Evolutionary conservation across 495 filamentous ascomycete genomes (phyloP), one percentile per base, ranked within the genome.

Genomic region (Astrothelium subdiscretum): DNA sequence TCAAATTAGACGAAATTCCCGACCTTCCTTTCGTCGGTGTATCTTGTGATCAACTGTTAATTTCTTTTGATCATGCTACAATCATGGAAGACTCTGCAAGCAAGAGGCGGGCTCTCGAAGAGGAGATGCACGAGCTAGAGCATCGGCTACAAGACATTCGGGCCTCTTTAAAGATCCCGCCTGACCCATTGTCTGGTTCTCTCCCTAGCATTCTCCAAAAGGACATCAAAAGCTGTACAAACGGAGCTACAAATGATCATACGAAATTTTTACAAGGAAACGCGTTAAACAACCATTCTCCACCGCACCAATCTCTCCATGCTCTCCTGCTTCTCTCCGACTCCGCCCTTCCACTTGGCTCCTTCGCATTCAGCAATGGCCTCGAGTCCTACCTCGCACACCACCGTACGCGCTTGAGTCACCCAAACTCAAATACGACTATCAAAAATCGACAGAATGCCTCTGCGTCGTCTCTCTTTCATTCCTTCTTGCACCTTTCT

Each of bases 351-450:
- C 94, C 94, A 8, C 79, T 99, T 0, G 95, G 95, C 68, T 95
- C 91, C 43, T 99, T 99, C 76, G 94, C 94, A 64, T 99, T 96
- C 81, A 92, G 87, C 78, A 88, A 83, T 66, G 92, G 92, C 0
- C 83, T 99, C 32, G 94, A 99, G 72, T 97, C 92, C 58, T 97
- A 90, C 73, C 84, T 96, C 31, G 87, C 89, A 1, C 94, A 97
- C 77, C 82, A 85, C 59, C 78, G 75, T 40, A 76, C 80, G 35
- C 67, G 72, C 66, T 18, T 75, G 76, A 38, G 60, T 63, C 44
- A 70, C 73, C 8, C 48, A 8, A 27, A 8, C 24, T 20, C 48
- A 62, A 74, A 61, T 70, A 69, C 57, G 71, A 67, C 13, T 64
- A 12, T 32, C 24, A 59, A 54, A 59, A 20, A 43, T 2, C 57